These are phyloP conservation scores for Kalaharituber pfeilii DNA, from an alignment of 2,329 filamentous ascomycete species.

Conservation along the genomic window DNA sequence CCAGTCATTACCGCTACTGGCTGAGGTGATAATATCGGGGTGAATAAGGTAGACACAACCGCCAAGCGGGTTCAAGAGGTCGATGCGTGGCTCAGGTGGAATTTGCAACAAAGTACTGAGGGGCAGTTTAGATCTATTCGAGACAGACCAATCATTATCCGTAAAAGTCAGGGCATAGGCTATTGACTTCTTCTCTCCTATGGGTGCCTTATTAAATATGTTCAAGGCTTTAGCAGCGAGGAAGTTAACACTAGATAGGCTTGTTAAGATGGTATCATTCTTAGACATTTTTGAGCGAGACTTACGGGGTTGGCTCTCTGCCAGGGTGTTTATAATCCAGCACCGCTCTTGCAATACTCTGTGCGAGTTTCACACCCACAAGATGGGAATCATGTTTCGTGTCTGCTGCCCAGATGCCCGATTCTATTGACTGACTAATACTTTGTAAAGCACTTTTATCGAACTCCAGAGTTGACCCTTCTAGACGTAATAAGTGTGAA, in stretches of 20 bases:
- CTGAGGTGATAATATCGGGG: background rate
- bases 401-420: background rate
- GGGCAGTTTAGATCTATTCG: background rate
- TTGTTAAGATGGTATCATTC: too few relatives aligned
- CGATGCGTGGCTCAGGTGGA: constrained; percentile 40
- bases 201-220: constrained; percentile 5
- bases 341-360: background rate
- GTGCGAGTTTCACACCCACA: background rate
- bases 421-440: background rate
- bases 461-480: background rate
- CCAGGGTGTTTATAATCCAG: background rate
- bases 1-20: background rate
- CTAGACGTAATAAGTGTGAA: background rate
- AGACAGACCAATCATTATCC: constrained; percentile 15
- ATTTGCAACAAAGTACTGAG: constrained; percentile 12
- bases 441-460: background rate
- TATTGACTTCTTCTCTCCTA: constrained; percentile 1
- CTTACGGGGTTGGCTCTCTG: constrained; percentile 5
- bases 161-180: constrained; percentile 14
- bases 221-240: constrained; percentile 11
- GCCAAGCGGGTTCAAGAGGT: constrained; percentile 54
- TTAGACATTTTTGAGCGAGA: too few relatives aligned
- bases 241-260: constrained; percentile 7
- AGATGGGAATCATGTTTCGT: background rate
- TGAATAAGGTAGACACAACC: constrained; percentile 51